phyloP scores from a whole-genome alignment of 2,329 filamentous ascomycete genomes.

The Nectriaceae sp. region DNA sequence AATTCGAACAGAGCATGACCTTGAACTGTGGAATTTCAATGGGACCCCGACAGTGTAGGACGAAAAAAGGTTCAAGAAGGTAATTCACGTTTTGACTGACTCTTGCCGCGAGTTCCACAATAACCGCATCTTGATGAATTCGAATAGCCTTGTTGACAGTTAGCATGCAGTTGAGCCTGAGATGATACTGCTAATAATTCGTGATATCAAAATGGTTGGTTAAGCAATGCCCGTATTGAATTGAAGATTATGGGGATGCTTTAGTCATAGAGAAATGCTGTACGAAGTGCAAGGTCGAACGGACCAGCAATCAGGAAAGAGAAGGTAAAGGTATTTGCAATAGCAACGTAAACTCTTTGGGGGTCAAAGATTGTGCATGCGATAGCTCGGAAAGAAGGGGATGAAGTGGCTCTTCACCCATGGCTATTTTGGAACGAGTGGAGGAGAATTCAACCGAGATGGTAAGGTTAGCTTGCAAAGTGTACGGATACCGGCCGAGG shows the following conservation, averaged over 20 bases:
- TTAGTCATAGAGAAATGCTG: background rate
- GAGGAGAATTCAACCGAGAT: background rate
- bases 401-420: background rate
- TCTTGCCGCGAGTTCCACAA: conserved; percentile 48
- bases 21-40: too few species aligned
- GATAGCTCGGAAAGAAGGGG: background rate
- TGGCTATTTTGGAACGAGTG: background rate
- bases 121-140: conserved; percentile 56
- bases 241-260: background rate
- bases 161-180: conserved; percentile 14
- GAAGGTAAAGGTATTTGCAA: background rate
- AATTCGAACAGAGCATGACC: too few species aligned
- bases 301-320: too few species aligned
- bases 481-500: background rate
- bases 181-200: background rate
- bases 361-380: background rate
- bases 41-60: background rate
- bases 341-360: background rate
- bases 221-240: background rate
- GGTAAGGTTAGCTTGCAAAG: background rate
- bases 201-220: too few species aligned
- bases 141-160: conserved; percentile 46
- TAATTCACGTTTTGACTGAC: conserved; percentile 51
- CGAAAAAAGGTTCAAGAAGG: background rate
- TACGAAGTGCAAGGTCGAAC: background rate